Evolutionary conservation across 768 basidiomycete species (phyloP).

Genomic region (Podaxis sp.): DNA sequence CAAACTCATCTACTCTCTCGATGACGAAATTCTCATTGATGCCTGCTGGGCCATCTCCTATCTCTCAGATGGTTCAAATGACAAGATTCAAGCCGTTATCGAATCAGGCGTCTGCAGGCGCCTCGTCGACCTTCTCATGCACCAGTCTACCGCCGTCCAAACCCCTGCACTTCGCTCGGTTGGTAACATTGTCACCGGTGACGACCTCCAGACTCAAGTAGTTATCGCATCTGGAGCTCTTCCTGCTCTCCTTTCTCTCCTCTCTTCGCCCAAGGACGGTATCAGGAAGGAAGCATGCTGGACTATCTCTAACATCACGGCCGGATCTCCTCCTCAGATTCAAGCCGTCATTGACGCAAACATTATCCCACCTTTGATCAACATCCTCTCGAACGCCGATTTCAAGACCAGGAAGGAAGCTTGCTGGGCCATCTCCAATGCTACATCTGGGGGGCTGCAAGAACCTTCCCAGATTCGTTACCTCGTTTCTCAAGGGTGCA

Average conservation of each 20-base stretch:
- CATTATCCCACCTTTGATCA: conserved; percentile 96
- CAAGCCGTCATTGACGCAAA: conserved; percentile 98
- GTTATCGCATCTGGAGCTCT: conserved; percentile 98
- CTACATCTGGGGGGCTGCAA: conserved; percentile 95
- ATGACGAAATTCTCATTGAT: conserved; percentile 98
- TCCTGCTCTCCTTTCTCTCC: conserved; percentile 86
- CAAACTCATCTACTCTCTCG: conserved; percentile 97
- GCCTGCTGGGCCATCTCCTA: conserved; percentile 99
- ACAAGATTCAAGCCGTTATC: conserved; percentile 99
- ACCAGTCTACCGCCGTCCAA: conserved; percentile 92
- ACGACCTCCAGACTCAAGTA: conserved; percentile 98
- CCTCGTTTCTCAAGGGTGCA: conserved; percentile 96
- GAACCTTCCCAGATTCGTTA: conserved; percentile 98
- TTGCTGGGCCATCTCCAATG: conserved; percentile 99
- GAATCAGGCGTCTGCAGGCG: conserved; percentile 97
- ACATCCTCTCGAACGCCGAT: conserved; percentile 95
- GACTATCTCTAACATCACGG: conserved; percentile 99
- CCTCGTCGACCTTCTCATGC: conserved; percentile 96
- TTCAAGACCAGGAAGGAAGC: conserved; percentile 99
- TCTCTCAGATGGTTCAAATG: conserved; percentile 97
- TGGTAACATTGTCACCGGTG: conserved; percentile 98
- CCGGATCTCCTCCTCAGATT: conserved; percentile 95
- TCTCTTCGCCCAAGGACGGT: conserved; percentile 97
- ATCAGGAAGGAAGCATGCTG: conserved; percentile 99
- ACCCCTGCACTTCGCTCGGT: conserved; percentile 98